Percentiles rank a stretch among this genome's conserved stretches.
These are phyloP conservation scores for Abortiporus biennis DNA, from an alignment of 1,284 basidiomycete genomes.

Conservation along the genomic window DNA sequence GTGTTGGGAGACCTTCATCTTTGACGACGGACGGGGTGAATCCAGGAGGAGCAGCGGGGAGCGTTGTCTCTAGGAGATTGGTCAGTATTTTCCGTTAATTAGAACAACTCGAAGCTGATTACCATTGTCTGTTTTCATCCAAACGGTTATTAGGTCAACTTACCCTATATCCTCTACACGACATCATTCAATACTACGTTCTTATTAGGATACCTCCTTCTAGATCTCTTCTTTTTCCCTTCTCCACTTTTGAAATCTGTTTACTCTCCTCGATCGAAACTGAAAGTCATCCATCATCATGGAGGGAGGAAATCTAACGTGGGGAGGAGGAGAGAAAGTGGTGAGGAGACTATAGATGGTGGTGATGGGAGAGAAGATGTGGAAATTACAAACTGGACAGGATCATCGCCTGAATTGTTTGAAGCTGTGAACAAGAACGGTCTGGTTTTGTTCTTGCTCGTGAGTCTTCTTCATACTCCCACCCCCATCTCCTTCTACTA, in stretches of 20 bases:
- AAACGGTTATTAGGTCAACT: slow-evolving; percentile 59
- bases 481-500: too few species aligned
- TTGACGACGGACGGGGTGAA: slow-evolving; percentile 81
- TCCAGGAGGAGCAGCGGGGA: too few species aligned
- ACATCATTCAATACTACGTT: slow-evolving; percentile 87
- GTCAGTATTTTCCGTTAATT: too few species aligned
- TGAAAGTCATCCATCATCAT: slow-evolving; percentile 24
- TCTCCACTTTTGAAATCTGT: slow-evolving; percentile 29
- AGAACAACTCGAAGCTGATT: slow-evolving; percentile 2
- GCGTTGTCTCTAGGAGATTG: slow-evolving; percentile 27
- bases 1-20: slow-evolving; percentile 47
- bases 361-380: slow-evolving; percentile 8
- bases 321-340: neutral
- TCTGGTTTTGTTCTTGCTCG: slow-evolving; percentile 76
- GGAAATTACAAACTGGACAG: slow-evolving; percentile 5
- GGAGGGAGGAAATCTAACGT: neutral
- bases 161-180: slow-evolving; percentile 88
- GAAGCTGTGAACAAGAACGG: slow-evolving; percentile 83
- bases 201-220: slow-evolving; percentile 73
- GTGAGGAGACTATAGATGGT: neutral
- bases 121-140: neutral
- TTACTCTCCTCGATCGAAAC: slow-evolving; percentile 32
- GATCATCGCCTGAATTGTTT: slow-evolving; percentile 54
- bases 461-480: slow-evolving; percentile 34
- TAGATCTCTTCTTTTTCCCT: slow-evolving; percentile 70